These are phyloP conservation scores for Penicillium bialowiezense DNA, from an alignment of 495 filamentous ascomycete species.

Conservation along the genomic window DNA sequence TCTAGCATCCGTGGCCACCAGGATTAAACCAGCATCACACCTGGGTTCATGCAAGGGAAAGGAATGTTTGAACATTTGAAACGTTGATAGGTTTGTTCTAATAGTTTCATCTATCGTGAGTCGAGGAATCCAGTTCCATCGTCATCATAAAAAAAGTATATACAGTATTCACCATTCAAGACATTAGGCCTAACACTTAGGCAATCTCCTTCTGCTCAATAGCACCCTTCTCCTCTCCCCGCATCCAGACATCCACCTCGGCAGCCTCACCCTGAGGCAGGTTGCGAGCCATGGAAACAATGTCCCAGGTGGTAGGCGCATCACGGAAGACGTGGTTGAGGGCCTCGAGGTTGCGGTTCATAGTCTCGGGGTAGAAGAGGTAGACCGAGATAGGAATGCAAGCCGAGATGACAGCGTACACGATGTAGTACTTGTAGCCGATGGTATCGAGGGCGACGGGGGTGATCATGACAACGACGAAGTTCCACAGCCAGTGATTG, in stretches of 20 bases:
- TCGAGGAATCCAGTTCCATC: neutral
- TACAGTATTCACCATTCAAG: neutral
- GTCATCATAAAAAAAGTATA: constrained; percentile 6
- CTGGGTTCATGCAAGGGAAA: too few relatives aligned
- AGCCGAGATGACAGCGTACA: constrained; percentile 42
- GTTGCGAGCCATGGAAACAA: constrained; percentile 21
- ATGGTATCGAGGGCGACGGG: constrained; percentile 50
- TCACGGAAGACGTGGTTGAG: constrained; percentile 21
- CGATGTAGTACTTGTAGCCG: constrained; percentile 54
- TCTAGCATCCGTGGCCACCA: too few relatives aligned
- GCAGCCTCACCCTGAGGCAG: constrained; percentile 19
- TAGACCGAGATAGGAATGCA: constrained; percentile 46
- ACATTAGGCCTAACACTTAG: neutral
- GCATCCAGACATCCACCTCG: constrained; percentile 11
- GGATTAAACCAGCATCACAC: too few relatives aligned
- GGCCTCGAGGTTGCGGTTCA: constrained; percentile 24
- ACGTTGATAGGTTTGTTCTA: neutral
- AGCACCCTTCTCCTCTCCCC: constrained; percentile 7
- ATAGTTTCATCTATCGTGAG: neutral
- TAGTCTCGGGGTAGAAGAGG: constrained; percentile 62
- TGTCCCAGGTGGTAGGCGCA: constrained; percentile 15
- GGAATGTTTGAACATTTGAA: neutral
- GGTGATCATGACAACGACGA: constrained; percentile 54
- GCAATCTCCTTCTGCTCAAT: constrained; percentile 13
- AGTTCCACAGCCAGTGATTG: constrained; percentile 49